These are phyloP conservation scores for Kurtzmaniella quercitrusa DNA, from an alignment of 1,139 yeast genomes.

Conservation along the genomic window DNA sequence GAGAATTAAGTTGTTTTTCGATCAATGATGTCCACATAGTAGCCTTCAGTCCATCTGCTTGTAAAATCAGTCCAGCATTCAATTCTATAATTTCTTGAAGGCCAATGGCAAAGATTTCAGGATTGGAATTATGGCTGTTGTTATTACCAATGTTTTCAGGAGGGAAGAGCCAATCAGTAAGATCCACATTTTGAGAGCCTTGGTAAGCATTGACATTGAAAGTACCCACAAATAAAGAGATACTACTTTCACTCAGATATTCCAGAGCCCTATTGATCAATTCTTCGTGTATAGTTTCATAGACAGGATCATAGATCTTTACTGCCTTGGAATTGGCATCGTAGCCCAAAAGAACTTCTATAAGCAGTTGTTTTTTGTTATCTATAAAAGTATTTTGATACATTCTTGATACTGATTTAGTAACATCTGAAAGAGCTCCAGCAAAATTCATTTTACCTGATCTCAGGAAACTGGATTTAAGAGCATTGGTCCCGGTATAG, in stretches of 20 bases:
- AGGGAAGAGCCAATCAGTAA: conserved; percentile 83
- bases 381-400: conserved; percentile 96
- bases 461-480: conserved; percentile 89
- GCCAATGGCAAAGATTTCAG: conserved; percentile 82
- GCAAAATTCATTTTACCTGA: conserved; percentile 95
- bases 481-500: conserved; percentile 95
- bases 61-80: conserved; percentile 76
- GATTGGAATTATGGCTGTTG: conserved; percentile 33
- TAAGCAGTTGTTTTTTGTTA: conserved; percentile 79
- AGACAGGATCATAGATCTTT: conserved; percentile 78
- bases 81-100: conserved; percentile 90
- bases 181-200: conserved; percentile 45
- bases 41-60: conserved; percentile 65
- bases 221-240: conserved; percentile 76
- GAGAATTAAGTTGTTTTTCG: conserved; percentile 50
- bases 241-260: conserved; percentile 58
- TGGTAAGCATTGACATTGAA: conserved; percentile 83
- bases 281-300: conserved; percentile 69
- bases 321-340: conserved; percentile 67
- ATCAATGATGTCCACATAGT: conserved; percentile 59
- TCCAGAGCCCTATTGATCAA: conserved; percentile 46
- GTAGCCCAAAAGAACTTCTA: conserved; percentile 82
- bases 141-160: conserved; percentile 33
- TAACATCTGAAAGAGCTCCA: conserved; percentile 93
- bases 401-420: conserved; percentile 91